Conservation (phyloP, 2,329 filamentous ascomycete genomes). For the Akanthomyces muscarius region DNA sequence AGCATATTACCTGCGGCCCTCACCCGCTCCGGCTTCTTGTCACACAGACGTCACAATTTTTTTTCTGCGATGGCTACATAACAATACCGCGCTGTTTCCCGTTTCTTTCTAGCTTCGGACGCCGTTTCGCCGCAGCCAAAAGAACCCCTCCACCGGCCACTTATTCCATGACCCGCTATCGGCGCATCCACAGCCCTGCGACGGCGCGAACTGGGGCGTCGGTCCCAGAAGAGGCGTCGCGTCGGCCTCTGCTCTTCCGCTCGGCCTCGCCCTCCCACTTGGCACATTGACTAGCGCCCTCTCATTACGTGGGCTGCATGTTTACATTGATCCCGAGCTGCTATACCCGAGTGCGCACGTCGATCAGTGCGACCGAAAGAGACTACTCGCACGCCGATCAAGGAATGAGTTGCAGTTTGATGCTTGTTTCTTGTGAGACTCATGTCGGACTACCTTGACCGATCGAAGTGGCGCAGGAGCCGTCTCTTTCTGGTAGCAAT, state of each 20-base stretch:
- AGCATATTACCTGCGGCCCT: background rate
- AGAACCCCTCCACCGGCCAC: background rate
- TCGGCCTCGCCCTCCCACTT: background rate
- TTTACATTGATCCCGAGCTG: background rate
- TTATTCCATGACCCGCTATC: background rate
- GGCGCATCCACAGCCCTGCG: background rate
- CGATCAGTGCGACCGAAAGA: background rate
- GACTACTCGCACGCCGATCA: background rate
- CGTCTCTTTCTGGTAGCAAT: background rate
- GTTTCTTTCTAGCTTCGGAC: background rate
- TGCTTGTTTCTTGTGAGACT: background rate
- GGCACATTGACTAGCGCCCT: background rate
- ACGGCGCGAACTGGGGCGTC: background rate
- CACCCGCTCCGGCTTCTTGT: background rate
- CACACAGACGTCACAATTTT: background rate
- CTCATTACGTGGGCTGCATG: background rate
- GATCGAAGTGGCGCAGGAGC: background rate
- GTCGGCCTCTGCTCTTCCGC: no score
- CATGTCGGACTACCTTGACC: background rate
- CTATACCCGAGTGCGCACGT: background rate
- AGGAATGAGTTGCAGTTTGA: background rate
- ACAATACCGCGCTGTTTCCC: background rate
- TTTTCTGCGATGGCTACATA: background rate
- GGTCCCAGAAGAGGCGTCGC: no score
- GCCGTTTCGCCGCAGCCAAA: background rate